These are phyloP conservation scores for Arthrobotrys iridis DNA, from an alignment of 2,329 filamentous ascomycete species.

Conservation along the genomic window DNA sequence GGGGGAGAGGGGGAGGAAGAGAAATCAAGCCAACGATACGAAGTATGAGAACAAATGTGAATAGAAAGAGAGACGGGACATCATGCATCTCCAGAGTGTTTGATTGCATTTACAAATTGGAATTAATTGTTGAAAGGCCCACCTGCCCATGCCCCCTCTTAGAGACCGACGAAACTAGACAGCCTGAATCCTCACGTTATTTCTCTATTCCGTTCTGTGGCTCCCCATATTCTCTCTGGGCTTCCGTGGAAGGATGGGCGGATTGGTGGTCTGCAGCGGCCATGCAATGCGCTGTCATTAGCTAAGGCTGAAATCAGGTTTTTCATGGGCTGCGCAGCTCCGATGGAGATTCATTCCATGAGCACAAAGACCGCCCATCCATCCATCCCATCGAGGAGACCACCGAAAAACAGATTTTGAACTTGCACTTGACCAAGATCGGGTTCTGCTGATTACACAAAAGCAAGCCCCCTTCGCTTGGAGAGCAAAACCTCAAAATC, in stretches of 20 bases:
- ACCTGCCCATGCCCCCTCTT: too few relatives aligned
- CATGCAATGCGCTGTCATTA: neutral
- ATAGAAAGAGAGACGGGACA: neutral
- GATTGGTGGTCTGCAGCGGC: neutral
- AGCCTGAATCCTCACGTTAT: neutral
- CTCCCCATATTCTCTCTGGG: neutral
- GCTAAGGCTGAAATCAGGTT: constrained; percentile 4
- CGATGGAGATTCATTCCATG: neutral
- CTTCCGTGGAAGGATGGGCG: constrained; percentile 11
- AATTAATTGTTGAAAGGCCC: constrained; percentile 6
- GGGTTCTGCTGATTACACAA: neutral
- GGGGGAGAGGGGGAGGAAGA: neutral
- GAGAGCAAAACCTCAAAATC: neutral
- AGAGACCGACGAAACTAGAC: neutral
- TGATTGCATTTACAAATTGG: neutral
- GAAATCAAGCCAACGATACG: neutral
- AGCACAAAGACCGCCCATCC: too few relatives aligned
- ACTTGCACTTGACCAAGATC: neutral
- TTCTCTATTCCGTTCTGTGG: neutral
- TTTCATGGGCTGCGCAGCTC: neutral
- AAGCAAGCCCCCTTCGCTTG: neutral
- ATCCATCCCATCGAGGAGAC: neutral
- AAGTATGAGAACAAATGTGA: neutral
- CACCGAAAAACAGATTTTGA: constrained; percentile 1
- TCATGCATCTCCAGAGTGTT: neutral